phyloP scores from a whole-genome alignment of 176 grass and related monocot genomes.

The Miscanthus lutarioriparius region DNA sequence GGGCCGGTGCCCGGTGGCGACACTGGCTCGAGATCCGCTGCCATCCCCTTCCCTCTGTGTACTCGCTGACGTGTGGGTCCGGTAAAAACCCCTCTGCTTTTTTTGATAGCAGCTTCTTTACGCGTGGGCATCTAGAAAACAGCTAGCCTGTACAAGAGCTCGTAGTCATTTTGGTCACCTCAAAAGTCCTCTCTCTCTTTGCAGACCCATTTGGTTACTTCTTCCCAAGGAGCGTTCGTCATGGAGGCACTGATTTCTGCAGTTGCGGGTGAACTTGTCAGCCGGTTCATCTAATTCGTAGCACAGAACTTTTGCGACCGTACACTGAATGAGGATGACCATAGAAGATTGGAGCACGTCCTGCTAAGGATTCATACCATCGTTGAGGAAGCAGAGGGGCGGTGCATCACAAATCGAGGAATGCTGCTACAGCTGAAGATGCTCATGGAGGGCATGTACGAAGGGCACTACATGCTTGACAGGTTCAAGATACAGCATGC shows the following conservation, averaged over 20 bases:
- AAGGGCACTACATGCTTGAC: conserved; percentile 27
- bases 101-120: background rate
- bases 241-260: conserved; percentile 27
- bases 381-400: conserved; percentile 33
- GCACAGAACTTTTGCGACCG: background rate
- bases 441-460: conserved; percentile 19
- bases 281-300: conserved; percentile 40
- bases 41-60: too few species aligned
- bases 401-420: conserved; percentile 11
- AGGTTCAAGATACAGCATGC: background rate
- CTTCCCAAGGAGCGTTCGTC: background rate
- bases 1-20: too few species aligned
- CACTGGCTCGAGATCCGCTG: too few species aligned
- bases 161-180: background rate
- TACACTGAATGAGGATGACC: background rate
- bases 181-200: background rate
- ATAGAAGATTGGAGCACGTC: conserved; percentile 9
- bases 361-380: conserved; percentile 32
- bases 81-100: background rate
- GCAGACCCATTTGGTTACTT: background rate
- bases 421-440: conserved; percentile 36
- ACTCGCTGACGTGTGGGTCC: too few species aligned
- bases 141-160: too few species aligned
- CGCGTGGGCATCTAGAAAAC: too few species aligned
- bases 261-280: conserved; percentile 12